Base-by-base conservation (phyloP, 768 basidiomycete genomes). In the Punctularia strigosozonata region DNA sequence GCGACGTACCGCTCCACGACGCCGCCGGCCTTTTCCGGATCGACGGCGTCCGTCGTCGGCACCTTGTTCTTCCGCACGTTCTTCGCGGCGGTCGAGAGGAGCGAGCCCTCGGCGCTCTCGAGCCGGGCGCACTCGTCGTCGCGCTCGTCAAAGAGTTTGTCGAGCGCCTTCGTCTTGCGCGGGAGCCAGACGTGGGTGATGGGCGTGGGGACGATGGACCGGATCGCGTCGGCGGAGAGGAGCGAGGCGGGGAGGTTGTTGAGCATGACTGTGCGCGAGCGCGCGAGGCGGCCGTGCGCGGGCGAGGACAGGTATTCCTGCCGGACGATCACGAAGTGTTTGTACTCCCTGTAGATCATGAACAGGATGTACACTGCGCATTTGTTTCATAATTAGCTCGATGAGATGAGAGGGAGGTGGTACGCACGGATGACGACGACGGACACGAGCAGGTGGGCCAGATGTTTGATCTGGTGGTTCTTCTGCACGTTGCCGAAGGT, bases 171-270 rank as follows among this genome's bases (percentile, higher is more conserved):
- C 21, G 97, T 65, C 51, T 97, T 73, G 36, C 86, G 71, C 56
- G 91, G 94, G 26, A 98, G 69, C 91, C 94, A 99, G 25, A 99
- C 77, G 46, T 77, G 75, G 53, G 78, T 80, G 6, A 92, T 83
- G 13, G 92, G 92, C 7, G 92, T 92, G 0, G 95, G 94, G 3
- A 97, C 69, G 41, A 74, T 71, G n/a, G 73, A 70, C 31, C 56
- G 61, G 21, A 95, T 66, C 3, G 76, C 77, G 5, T 65, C 58
- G 47, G 81, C 79, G 26, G 78, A 77, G 38, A 97, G 72, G 51
- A 80, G 90, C 35, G 74, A 71, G 23, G 66, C 61, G 5, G 91
- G 90, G 4, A 98, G 80, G 31, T 91, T 91, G 4, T 89, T 91
- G 43, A 98, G 68, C 31, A 98, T 77, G 17, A 98, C 69, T 3